phyloP scores from a whole-genome alignment of 2,329 filamentous ascomycete genomes.

The Coniochaeta sp. region DNA sequence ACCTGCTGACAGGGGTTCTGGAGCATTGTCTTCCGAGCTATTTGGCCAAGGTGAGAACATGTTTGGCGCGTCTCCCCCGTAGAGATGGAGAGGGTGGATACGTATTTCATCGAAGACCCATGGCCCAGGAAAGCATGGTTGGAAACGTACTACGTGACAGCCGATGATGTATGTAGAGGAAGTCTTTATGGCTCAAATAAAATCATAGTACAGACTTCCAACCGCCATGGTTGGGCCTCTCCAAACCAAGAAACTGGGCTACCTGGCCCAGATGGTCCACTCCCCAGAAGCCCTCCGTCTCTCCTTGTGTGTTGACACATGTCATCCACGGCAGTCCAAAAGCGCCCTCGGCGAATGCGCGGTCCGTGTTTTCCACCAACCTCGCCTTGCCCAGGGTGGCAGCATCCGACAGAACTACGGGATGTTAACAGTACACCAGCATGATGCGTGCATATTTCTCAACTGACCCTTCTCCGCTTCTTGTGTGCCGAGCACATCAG shows the following conservation, averaged over 20 bases:
- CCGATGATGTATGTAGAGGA: too few relatives aligned
- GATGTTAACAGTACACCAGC: neutral
- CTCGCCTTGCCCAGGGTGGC: conserved; percentile 19
- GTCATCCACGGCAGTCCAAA: conserved; percentile 31
- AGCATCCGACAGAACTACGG: conserved; percentile 17
- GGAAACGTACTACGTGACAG: too few relatives aligned
- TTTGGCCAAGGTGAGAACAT: too few relatives aligned
- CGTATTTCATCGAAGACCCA: too few relatives aligned
- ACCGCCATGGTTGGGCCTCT: conserved; percentile 15
- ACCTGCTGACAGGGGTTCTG: too few relatives aligned
- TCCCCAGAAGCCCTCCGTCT: conserved; percentile 29
- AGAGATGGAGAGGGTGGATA: too few relatives aligned
- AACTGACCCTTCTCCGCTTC: conserved; percentile 16
- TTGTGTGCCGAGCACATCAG: conserved; percentile 15
- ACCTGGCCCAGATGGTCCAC: conserved; percentile 30
- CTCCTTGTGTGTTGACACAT: conserved; percentile 22
- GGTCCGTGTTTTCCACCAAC: conserved; percentile 24
- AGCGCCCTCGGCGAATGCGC: conserved; percentile 25
- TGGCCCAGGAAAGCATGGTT: too few relatives aligned
- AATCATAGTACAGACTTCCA: conserved; percentile 25
- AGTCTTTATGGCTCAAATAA: neutral
- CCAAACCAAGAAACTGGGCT: conserved; percentile 23
- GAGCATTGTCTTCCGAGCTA: too few relatives aligned
- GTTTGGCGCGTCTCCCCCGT: too few relatives aligned
- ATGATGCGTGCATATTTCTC: neutral